Base-by-base conservation (phyloP, 2,329 filamentous ascomycete species). In the Penicillium occitanis region DNA sequence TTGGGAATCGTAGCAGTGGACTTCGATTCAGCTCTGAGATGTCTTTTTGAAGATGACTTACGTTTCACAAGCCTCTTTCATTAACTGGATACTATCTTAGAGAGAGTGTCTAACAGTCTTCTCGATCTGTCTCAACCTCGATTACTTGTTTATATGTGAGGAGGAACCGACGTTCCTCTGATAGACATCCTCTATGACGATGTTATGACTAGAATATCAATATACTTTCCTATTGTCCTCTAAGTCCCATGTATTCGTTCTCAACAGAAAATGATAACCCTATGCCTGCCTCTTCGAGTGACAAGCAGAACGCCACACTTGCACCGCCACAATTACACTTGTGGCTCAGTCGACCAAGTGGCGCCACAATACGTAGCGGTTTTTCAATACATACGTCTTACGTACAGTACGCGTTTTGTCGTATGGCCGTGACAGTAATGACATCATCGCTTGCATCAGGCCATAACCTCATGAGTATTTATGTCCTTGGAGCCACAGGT, bases 11-110 rank as follows among this genome's bases (percentile, higher is more conserved):
- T 63, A 74, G 74, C 13, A 81, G 79, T 70, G 74, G 71, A 1
- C 71, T 81, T 53, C 71, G 79, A 51, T 80, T 76, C 50, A 79
- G 76, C 53, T 77, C 77, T 8, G 76, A 77, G 57, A 73, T 77
- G 74, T 70, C 72, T 17, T 64, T 74, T 62, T 77, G 44, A 66
- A 11, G 8, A 25, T 50, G 59, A 25, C 25, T n/a, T 51, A 2
- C 3, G 6, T 17, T 1, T 14, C 13, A 17, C 14, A 6, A 17
- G 10, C 19, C 13, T n/a, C 6, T 30, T 30, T 33, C n/a, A 60
- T 30, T 33, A 14, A 30, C 22, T 60, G 19, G 11, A 46, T 42
- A 14, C 37, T 60, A 25, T 40, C 33, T 11, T 37, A 28, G 8
- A 53, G 19, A 62, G 51, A 6, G 44, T 28, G 48, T 33, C 25